Evolutionary conservation across 164 flowering plant genomes (phyloP).

Genomic region (Magnolia kwangsiensis): DNA sequence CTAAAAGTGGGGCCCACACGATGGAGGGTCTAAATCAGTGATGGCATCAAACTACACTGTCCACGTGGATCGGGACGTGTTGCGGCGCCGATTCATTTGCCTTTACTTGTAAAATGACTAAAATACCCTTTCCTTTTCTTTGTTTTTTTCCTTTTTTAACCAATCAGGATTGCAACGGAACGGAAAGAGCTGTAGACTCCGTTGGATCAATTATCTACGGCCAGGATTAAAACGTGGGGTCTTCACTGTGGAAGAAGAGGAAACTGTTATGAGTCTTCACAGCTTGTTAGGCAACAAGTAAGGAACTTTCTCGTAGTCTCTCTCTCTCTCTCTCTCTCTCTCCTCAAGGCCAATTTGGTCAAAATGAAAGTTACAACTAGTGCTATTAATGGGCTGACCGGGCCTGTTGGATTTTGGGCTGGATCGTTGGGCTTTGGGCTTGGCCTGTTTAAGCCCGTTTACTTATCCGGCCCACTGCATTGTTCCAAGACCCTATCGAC

Average conservation of each 20-base stretch:
- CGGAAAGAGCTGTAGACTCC: conserved; percentile 87
- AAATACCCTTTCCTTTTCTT: background rate
- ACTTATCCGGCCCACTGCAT: too few species aligned
- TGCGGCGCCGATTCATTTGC: background rate
- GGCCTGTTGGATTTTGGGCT: too few species aligned
- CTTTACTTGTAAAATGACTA: background rate
- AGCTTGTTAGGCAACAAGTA: conserved; percentile 83
- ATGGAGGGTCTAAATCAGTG: too few species aligned
- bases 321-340: too few species aligned
- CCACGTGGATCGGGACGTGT: too few species aligned
- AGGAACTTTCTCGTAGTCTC: conserved; percentile 9
- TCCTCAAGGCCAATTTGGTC: background rate
- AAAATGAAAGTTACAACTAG: background rate
- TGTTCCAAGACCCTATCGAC: too few species aligned
- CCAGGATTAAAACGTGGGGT: conserved; percentile 76
- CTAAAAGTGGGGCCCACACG: too few species aligned
- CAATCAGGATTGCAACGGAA: conserved; percentile 74
- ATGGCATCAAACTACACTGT: too few species aligned
- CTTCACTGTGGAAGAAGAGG: conserved; percentile 60
- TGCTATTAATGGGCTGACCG: background rate
- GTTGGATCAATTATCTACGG: conserved; percentile 88
- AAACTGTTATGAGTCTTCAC: conserved; percentile 62
- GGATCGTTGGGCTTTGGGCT: too few species aligned
- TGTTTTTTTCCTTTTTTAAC: too few species aligned
- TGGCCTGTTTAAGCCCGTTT: too few species aligned